Evolutionary conservation across 2,329 filamentous ascomycete species (phyloP).

Genomic region (Monosporascus ibericus): DNA sequence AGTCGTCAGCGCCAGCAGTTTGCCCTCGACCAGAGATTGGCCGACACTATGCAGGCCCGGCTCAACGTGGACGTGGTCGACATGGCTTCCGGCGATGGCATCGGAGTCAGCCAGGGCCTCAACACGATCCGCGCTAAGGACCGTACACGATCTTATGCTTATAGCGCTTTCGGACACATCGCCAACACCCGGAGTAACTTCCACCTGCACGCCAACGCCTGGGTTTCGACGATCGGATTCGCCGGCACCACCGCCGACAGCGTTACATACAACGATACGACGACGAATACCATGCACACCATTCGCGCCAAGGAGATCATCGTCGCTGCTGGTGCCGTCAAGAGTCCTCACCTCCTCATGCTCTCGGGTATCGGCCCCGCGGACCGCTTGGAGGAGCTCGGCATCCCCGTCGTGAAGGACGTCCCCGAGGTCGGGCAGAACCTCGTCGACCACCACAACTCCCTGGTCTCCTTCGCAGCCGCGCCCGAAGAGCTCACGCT

Average conservation of each 20-base stretch:
- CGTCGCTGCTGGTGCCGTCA: slow-evolving; percentile 20
- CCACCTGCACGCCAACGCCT: slow-evolving; percentile 13
- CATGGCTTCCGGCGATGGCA: slow-evolving; percentile 9
- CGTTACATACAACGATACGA: slow-evolving; percentile 26
- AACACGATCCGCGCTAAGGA: slow-evolving; percentile 6
- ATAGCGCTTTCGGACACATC: slow-evolving; percentile 7
- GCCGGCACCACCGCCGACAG: slow-evolving; percentile 25
- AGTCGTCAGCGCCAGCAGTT: slow-evolving; percentile 6
- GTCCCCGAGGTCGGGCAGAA: slow-evolving; percentile 22
- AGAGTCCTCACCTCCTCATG: slow-evolving; percentile 23
- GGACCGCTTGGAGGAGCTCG: slow-evolving; percentile 19
- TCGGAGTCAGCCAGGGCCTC: slow-evolving; percentile 8
- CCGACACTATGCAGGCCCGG: not conserved
- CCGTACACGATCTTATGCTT: slow-evolving; percentile 12
- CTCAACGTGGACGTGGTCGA: slow-evolving; percentile 3
- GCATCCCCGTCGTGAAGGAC: slow-evolving; percentile 17
- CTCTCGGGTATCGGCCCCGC: slow-evolving; percentile 24
- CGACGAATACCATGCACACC: slow-evolving; percentile 23
- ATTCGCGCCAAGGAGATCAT: slow-evolving; percentile 25
- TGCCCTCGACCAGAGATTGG: slow-evolving; percentile 1
- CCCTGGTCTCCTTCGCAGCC: slow-evolving; percentile 8
- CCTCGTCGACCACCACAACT: slow-evolving; percentile 13
- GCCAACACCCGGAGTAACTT: slow-evolving; percentile 6
- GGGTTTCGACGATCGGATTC: slow-evolving; percentile 30
- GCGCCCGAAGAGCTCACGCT: slow-evolving; percentile 5